Conservation (phyloP, 768 basidiomycete species). For the Rhodotorula paludigena region DNA sequence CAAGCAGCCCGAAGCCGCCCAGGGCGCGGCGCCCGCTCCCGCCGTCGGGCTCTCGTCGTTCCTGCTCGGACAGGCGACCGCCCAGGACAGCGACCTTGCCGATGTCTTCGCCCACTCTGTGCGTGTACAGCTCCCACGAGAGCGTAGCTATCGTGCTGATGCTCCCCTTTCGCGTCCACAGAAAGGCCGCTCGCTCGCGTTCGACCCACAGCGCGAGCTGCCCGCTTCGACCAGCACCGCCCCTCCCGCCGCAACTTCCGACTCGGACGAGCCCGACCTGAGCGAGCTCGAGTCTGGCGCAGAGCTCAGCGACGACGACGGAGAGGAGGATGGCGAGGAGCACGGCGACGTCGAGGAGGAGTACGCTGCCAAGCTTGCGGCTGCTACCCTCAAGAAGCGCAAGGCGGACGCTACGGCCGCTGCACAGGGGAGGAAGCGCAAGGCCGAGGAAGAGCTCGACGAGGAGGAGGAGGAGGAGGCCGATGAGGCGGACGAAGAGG, state of each 20-base stretch:
- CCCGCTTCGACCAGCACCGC: background rate
- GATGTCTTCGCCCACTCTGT: constrained; percentile 37
- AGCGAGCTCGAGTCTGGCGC: constrained; percentile 31
- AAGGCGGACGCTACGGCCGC: constrained; percentile 15
- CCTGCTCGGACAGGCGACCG: constrained; percentile 26
- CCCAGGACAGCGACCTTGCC: constrained; percentile 24
- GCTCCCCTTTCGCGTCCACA: background rate
- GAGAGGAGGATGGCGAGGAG: background rate
- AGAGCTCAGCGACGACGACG: constrained; percentile 14
- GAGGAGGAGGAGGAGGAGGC: constrained; percentile 45
- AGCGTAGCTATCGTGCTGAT: background rate
- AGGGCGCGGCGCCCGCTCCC: background rate
- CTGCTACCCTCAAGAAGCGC: constrained; percentile 30
- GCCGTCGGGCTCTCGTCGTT: constrained; percentile 21
- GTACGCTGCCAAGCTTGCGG: constrained; percentile 27
- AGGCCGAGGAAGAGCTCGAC: constrained; percentile 40
- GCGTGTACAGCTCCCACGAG: background rate
- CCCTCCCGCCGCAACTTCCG: background rate
- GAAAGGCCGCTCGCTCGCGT: constrained; percentile 28
- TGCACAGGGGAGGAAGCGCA: constrained; percentile 31
- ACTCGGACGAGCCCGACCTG: constrained; percentile 18
- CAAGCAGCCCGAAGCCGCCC: too few species aligned
- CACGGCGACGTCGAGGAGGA: constrained; percentile 39
- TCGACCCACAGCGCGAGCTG: constrained; percentile 17
- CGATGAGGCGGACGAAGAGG: constrained; percentile 44